Evolutionary conservation across 2,329 filamentous ascomycete genomes (phyloP), one percentile per base, ranked within the genome.

Genomic region (Trichoderma semiorbis): DNA sequence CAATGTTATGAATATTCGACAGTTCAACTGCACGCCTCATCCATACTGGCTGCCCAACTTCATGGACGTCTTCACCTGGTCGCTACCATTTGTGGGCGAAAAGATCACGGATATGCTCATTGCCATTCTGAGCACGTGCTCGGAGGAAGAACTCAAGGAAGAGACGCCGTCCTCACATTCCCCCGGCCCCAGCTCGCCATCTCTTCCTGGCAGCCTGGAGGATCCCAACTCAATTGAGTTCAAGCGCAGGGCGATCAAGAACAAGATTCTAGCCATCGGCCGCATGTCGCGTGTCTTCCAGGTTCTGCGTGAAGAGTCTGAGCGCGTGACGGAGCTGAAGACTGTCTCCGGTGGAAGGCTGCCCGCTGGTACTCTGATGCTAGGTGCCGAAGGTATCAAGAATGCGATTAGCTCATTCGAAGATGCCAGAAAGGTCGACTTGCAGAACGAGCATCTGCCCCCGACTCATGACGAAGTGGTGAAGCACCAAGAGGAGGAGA

Each of bases 61-160:
- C 81, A 99, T 99, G 96, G 96, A 99, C 79, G 96, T 99, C 74
- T 99, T 99, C 81, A 99, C 96, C n/a, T 99, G 96, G 96, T 99
- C 96, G 39, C 87, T 99, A 73, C 96, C 96, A 0, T 99, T 99
- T 83, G 96, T 99, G 28, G 95, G 96, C 74, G 96, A 99, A 83
- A 99, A 99, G 88, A 95, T 99, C 79, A 98, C 96, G 21, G 96
- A 99, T 79, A 99, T 99, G 96, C 90, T 99, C 75, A 98, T 99
- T 80, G 95, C 95, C 55, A 99, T 99, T 79, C 87, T 99, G 77
- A 98, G 97, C 85, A 98, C 94, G 21, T 98, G 95, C 85, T 98
- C 96, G n/a, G 97, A 99, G 84, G 96, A 99, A 78, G 94, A 99
- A 81, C 90, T 99, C 69, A 93, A 97, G 80, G 95, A 98, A 70